Evolutionary conservation across 345 rosid genomes (phyloP), one percentile per base, ranked within the genome.

Genomic region (Hypericum perforatum): DNA sequence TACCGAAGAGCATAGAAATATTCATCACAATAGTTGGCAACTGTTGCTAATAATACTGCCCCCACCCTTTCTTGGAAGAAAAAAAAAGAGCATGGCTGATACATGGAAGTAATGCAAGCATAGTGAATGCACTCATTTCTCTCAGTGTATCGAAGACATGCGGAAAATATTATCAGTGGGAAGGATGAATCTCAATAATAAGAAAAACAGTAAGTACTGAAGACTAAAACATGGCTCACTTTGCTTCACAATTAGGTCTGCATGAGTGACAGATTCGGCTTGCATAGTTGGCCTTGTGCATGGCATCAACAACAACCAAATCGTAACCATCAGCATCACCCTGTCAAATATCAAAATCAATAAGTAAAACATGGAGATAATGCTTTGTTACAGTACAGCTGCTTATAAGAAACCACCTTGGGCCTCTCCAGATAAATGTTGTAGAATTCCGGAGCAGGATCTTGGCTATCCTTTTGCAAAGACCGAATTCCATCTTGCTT

Each of bases 281-380:
- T 1, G 99, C 99, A 59, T 94, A 94, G 73, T 89, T 94, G 53
- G 99, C 99, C 67, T 85, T 94, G 66, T 94, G 99, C 99, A 94
- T 94, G 48, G 99, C 99, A 75, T 94, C 99, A 57, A 94, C 99
- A 44, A 94, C 99, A 61, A 94, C 97, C 70, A 94, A 74, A 80
- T 94, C 99, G 72, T 85, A 94, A 41, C 99, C 99, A 77, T 80
- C 97, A n/a, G 97, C 94, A 66, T 94, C 99, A 67, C 99, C 99
- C 99, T 94, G 76, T 59, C 59, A 56, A 45, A 68, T 46, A 63
- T 41, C 49, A 64, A 16, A 52, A 43, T 52, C 48, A 40, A 64
- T 44, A 54, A 59, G 52, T 15, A 41, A 66, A 53, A 9, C 14
- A 63, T 51, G 16, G 29, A 60, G 40, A 6, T 13, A 60, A 60